Evolutionary conservation across 129 eudicot species (phyloP).

Genomic region (Flaveria linearis): DNA sequence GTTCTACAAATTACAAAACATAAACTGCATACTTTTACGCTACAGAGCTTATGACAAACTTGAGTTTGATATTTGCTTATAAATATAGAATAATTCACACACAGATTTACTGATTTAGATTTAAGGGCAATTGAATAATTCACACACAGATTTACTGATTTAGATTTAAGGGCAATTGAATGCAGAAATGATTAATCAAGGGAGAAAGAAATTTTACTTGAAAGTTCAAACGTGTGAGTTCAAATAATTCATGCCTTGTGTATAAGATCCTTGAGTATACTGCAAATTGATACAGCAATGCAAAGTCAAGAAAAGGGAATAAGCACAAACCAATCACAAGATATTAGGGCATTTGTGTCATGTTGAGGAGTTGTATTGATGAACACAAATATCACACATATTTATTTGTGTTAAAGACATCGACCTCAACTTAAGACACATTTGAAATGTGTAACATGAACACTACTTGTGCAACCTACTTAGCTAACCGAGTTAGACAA

Average conservation of each 20-base stretch:
- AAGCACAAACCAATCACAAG: background rate
- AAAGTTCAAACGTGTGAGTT: conserved; percentile 54
- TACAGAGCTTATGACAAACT: background rate
- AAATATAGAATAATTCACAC: background rate
- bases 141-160: background rate
- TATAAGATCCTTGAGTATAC: conserved; percentile 77
- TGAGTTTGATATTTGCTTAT: background rate
- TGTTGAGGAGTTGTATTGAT: background rate
- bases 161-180: background rate
- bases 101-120: background rate
- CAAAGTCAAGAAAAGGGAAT: conserved; percentile 9
- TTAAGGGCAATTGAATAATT: background rate
- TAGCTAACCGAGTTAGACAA: background rate
- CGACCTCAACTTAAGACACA: background rate
- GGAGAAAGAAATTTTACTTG: conserved; percentile 41
- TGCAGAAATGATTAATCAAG: background rate
- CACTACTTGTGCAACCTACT: background rate
- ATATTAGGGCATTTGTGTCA: background rate
- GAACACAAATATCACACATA: background rate
- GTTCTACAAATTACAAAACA: conserved; percentile 4
- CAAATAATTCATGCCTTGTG: conserved; percentile 71
- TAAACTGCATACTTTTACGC: background rate
- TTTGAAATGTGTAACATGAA: background rate
- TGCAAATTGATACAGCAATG: conserved; percentile 35
- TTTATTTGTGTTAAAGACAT: background rate